A percentile compares a stretch with the other conserved stretches of the same genome.
Evolutionary conservation across 805 yeast genomes (phyloP).

Genomic region (Cyberlindnera meyerae): DNA sequence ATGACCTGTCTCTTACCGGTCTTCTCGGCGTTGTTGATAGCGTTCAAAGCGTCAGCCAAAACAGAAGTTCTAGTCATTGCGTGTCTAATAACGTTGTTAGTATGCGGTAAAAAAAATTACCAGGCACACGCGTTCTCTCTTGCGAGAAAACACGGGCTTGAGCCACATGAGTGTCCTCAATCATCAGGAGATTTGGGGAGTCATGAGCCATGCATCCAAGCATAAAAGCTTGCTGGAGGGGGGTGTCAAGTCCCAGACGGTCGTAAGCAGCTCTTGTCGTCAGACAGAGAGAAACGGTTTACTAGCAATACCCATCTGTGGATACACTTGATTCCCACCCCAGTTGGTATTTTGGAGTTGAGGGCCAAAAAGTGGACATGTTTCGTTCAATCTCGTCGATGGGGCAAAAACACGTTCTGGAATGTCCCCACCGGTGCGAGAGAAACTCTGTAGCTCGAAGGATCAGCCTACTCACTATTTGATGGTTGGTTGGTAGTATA

Average conservation of each 20-base stretch:
- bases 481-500: too few species aligned
- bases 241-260: conserved; percentile 26
- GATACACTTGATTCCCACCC: conserved; percentile 30
- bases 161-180: conserved; percentile 45
- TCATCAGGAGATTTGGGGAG: conserved; percentile 26
- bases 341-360: conserved; percentile 21
- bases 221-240: conserved; percentile 18
- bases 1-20: conserved; percentile 98
- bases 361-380: too few species aligned
- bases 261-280: conserved; percentile 18
- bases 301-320: conserved; percentile 13
- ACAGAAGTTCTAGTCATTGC: conserved; percentile 96
- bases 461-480: conserved; percentile 2
- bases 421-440: conserved; percentile 7
- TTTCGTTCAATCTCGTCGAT: too few species aligned
- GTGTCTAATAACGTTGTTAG: conserved; percentile 8
- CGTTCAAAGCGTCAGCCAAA: conserved; percentile 96
- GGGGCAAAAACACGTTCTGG: too few species aligned
- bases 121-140: too few species aligned
- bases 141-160: conserved; percentile 12
- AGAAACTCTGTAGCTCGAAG: conserved; percentile 18
- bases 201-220: conserved; percentile 37
- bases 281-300: conserved; percentile 17
- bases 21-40: conserved; percentile 98
- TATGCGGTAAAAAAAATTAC: conserved; percentile 5